phyloP scores from a whole-genome alignment of 129 eudicot genomes.

The Ambrosia trifida region DNA sequence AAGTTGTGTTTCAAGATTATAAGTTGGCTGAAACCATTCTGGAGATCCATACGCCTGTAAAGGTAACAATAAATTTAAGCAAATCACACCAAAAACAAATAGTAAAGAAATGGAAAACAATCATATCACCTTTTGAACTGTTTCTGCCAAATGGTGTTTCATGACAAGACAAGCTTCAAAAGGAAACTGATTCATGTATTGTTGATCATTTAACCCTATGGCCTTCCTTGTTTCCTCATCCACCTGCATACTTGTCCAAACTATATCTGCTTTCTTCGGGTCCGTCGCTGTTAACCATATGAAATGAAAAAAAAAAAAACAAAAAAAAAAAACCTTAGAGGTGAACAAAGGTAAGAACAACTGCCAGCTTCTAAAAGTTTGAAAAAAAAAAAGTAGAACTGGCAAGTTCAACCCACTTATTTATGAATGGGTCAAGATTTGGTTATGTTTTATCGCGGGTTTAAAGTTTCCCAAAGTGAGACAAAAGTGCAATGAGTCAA shows the following conservation, averaged over 20 bases:
- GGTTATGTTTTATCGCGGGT: background rate
- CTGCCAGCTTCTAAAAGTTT: background rate
- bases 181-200: conserved; percentile 90
- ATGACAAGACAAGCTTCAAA: conserved; percentile 95
- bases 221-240: conserved; percentile 84
- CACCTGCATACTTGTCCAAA: conserved; percentile 86
- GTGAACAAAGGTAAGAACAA: background rate
- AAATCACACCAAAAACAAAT: background rate
- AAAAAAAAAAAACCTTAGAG: background rate
- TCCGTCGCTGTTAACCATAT: conserved; percentile 56
- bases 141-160: conserved; percentile 99
- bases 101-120: background rate
- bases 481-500: background rate
- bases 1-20: conserved; percentile 86
- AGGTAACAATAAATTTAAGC: conserved; percentile 15
- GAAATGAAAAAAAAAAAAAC: conserved; percentile 12
- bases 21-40: conserved; percentile 89
- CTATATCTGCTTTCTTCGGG: conserved; percentile 87
- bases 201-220: conserved; percentile 70
- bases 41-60: conserved; percentile 81
- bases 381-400: background rate
- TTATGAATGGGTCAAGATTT: background rate
- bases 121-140: conserved; percentile 66
- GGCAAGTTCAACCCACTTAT: background rate
- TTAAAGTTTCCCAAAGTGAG: background rate